Evolutionary conservation across 2,329 filamentous ascomycete species (phyloP).

Genomic region (Fusarium brachygibbosum): DNA sequence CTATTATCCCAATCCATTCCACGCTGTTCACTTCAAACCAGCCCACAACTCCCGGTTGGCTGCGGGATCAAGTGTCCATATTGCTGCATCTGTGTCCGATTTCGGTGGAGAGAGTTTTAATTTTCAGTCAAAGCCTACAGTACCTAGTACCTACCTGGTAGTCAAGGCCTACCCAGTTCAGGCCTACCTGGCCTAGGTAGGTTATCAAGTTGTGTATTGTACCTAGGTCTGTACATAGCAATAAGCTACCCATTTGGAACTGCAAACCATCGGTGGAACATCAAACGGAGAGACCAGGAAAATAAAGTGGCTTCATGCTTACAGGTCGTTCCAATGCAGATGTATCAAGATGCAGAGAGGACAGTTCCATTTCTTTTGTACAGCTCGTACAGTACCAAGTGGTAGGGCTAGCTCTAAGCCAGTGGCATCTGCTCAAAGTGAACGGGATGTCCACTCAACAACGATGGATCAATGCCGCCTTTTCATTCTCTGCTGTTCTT

Average conservation of each 20-base stretch:
- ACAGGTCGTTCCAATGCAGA: conserved; percentile 21
- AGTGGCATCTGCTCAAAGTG: conserved; percentile 16
- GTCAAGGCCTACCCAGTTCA: conserved; percentile 1
- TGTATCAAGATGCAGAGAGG: conserved; percentile 13
- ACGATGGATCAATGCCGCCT: conserved; percentile 35
- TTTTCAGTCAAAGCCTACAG: conserved; percentile 14
- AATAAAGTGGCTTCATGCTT: conserved; percentile 35
- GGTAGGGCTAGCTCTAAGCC: conserved; percentile 26
- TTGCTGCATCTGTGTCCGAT: conserved; percentile 39
- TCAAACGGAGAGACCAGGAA: conserved; percentile 28
- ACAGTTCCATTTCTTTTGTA: conserved; percentile 28
- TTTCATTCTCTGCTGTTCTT: conserved; percentile 26
- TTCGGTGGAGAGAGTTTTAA: conserved; percentile 36
- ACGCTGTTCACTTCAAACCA: conserved; percentile 24
- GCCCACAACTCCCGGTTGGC: conserved; percentile 40
- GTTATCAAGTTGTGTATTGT: conserved; percentile 5
- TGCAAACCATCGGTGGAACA: conserved; percentile 42
- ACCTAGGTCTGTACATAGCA: not conserved
- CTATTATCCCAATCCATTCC: conserved; percentile 25
- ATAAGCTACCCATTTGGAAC: conserved; percentile 19
- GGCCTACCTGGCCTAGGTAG: not conserved
- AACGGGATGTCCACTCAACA: conserved; percentile 35
- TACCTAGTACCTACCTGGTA: not conserved
- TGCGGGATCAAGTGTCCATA: conserved; percentile 38
- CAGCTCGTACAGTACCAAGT: conserved; percentile 16